A percentile compares a stretch with the other conserved stretches of the same genome.
Conservation (phyloP, 2,329 filamentous ascomycete genomes). For the Fusarium veterinarium region DNA sequence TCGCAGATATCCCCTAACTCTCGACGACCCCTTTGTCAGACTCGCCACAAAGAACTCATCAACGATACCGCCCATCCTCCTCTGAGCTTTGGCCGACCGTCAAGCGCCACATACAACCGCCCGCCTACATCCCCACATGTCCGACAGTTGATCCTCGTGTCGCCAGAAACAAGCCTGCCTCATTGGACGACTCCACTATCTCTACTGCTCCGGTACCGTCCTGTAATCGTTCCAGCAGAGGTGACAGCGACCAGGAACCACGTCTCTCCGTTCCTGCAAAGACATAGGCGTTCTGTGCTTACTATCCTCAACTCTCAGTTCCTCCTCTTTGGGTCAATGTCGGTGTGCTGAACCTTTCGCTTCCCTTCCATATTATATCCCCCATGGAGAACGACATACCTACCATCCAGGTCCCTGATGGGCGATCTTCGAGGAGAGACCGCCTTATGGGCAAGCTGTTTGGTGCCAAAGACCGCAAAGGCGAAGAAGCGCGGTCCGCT, state of each 20-base stretch:
- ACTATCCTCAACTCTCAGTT: slow-evolving; percentile 32
- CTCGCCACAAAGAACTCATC: slow-evolving; percentile 12
- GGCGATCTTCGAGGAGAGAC: slow-evolving; percentile 59
- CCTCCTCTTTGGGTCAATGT: slow-evolving; percentile 46
- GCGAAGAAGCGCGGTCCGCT: slow-evolving; percentile 50
- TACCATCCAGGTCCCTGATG: slow-evolving; percentile 52
- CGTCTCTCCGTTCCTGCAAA: slow-evolving; percentile 26
- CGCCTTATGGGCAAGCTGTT: slow-evolving; percentile 75
- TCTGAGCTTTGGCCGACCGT: slow-evolving; percentile 31
- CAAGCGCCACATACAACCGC: slow-evolving; percentile 43
- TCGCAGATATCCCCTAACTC: slow-evolving; percentile 22
- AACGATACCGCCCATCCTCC: slow-evolving; percentile 17
- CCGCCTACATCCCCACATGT: slow-evolving; percentile 45
- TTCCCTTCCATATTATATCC: slow-evolving; percentile 30
- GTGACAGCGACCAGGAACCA: slow-evolving; percentile 27
- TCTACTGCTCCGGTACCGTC: slow-evolving; percentile 36
- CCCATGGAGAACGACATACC: slow-evolving; percentile 60
- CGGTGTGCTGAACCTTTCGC: slow-evolving; percentile 37
- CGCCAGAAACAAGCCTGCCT: slow-evolving; percentile 43
- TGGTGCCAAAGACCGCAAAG: slow-evolving; percentile 57
- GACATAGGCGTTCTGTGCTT: slow-evolving; percentile 21
- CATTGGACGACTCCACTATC: slow-evolving; percentile 46
- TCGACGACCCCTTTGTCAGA: slow-evolving; percentile 5
- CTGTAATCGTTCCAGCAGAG: slow-evolving; percentile 36
- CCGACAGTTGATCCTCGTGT: slow-evolving; percentile 45